Evolutionary conservation across 225 moss, liverwort and hornwort species (phyloP).

Genomic region (Physcomitrellopsis africana): DNA sequence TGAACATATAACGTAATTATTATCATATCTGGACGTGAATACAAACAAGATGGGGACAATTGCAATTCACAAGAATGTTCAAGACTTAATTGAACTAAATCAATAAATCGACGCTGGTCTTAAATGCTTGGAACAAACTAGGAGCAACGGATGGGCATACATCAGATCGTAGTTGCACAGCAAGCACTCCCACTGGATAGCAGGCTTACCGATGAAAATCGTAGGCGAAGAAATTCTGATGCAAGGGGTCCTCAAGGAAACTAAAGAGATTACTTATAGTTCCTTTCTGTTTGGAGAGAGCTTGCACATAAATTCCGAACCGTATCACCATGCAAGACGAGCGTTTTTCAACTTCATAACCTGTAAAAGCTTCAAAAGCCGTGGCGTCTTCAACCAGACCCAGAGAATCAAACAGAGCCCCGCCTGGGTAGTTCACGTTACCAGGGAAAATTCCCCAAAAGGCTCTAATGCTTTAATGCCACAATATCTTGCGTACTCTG

Average conservation of each 20-base stretch:
- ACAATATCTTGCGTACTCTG: conserved; percentile 91
- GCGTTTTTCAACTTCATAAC: conserved; percentile 98
- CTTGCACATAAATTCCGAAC: conserved; percentile 85
- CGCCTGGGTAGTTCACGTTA: conserved; percentile 89
- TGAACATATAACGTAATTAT: too few species aligned
- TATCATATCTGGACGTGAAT: too few species aligned
- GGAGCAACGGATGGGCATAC: too few species aligned
- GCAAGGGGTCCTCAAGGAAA: conserved; percentile 67
- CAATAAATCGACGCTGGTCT: too few species aligned
- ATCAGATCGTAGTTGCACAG: neutral
- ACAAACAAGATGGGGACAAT: too few species aligned
- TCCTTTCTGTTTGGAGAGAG: conserved; percentile 79
- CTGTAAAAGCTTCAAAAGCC: conserved; percentile 74
- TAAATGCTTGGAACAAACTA: too few species aligned
- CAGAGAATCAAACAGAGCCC: conserved; percentile 80
- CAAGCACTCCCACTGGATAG: neutral
- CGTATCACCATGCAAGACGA: conserved; percentile 91
- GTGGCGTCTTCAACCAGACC: conserved; percentile 71
- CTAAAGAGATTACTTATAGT: conserved; percentile 78
- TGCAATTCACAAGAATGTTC: too few species aligned
- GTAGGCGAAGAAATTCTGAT: conserved; percentile 70
- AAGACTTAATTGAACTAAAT: too few species aligned
- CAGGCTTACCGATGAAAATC: conserved; percentile 17
- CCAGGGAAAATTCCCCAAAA: conserved; percentile 84
- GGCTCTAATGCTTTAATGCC: conserved; percentile 93